Percentiles rank a stretch among this genome's conserved stretches.
Evolutionary conservation across 176 grass and related monocot species (phyloP).

Genomic region (Melocanna baccifera): DNA sequence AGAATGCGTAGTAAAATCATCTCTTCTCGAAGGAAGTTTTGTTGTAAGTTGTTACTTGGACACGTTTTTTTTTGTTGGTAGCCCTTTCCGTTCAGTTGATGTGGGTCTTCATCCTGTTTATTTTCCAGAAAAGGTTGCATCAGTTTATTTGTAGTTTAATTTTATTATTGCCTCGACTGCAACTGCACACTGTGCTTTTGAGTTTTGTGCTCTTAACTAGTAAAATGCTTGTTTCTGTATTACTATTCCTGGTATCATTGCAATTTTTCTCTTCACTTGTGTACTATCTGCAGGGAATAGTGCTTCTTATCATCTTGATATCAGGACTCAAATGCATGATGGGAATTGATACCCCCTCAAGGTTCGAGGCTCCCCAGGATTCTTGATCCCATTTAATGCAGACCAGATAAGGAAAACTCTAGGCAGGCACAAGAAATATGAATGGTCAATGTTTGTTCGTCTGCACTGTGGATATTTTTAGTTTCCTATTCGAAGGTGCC

Average conservation of each 20-base stretch:
- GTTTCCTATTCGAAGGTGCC: constrained; percentile 19
- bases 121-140: background rate
- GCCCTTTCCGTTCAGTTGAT: background rate
- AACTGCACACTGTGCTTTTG: background rate
- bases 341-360: constrained; percentile 82
- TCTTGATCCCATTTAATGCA: constrained; percentile 33
- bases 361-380: constrained; percentile 83
- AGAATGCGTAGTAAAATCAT: constrained; percentile 72
- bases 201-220: background rate
- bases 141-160: background rate
- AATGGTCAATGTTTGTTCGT: background rate
- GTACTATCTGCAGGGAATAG: constrained; percentile 62
- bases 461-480: constrained; percentile 37
- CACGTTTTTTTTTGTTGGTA: background rate
- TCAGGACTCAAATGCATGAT: constrained; percentile 93
- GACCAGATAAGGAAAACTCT: background rate
- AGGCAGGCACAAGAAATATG: background rate
- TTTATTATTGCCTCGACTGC: background rate
- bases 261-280: constrained; percentile 16
- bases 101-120: background rate
- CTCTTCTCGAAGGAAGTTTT: constrained; percentile 86
- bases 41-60: constrained; percentile 61
- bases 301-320: constrained; percentile 95
- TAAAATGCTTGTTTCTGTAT: constrained; percentile 1
- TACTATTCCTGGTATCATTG: background rate